These are phyloP conservation scores for Kuraishia ogatae DNA, from an alignment of 805 yeast genomes.

Conservation along the genomic window DNA sequence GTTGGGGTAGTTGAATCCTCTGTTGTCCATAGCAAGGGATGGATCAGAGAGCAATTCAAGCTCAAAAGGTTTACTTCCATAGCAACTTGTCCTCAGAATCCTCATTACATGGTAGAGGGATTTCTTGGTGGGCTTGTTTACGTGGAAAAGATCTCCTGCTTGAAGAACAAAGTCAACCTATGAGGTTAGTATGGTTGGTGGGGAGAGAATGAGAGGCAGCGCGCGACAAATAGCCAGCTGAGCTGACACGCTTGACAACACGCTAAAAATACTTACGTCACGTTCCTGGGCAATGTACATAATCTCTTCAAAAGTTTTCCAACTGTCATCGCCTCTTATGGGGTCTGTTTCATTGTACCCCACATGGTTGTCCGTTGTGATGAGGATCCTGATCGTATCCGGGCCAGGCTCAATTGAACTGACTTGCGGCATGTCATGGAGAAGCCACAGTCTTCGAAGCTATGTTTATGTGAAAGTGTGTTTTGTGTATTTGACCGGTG, in stretches of 20 bases:
- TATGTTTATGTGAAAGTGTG: too few species aligned
- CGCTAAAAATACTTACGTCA: constrained; percentile 43
- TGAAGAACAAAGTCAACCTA: constrained; percentile 77
- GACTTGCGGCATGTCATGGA: constrained; percentile 27
- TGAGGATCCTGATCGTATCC: constrained; percentile 65
- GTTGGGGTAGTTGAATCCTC: constrained; percentile 61
- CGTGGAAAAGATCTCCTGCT: constrained; percentile 89
- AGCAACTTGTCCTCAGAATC: constrained; percentile 58
- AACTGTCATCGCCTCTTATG: constrained; percentile 81
- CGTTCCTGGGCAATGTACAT: constrained; percentile 56
- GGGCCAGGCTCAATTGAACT: constrained; percentile 37
- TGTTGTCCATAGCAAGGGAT: constrained; percentile 43
- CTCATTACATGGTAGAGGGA: constrained; percentile 78
- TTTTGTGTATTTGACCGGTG: too few species aligned
- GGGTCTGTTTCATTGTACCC: constrained; percentile 90
- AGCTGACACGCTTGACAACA: too few species aligned
- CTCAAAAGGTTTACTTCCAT: constrained; percentile 85
- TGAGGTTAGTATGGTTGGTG: not conserved
- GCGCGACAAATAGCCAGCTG: too few species aligned
- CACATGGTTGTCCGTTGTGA: constrained; percentile 95
- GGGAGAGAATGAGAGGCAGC: too few species aligned
- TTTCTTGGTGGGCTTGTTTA: constrained; percentile 82
- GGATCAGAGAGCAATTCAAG: constrained; percentile 80
- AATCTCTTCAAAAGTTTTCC: constrained; percentile 82
- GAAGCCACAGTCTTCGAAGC: not conserved